These are phyloP conservation scores for Fraxinus baroniana DNA, from an alignment of 305 asterid genomes.

Conservation along the genomic window DNA sequence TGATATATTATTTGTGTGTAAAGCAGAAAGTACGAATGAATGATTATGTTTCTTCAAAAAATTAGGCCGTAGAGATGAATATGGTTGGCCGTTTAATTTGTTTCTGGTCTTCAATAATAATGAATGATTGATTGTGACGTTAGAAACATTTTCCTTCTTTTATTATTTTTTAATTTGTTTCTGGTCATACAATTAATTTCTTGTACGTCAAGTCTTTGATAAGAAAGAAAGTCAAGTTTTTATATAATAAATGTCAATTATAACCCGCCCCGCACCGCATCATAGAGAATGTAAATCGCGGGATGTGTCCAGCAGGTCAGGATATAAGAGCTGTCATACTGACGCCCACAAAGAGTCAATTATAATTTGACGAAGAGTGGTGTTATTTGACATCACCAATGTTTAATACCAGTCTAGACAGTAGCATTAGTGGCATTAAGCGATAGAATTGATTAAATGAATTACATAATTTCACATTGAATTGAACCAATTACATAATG, in stretches of 20 bases:
- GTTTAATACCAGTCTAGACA: too few species aligned
- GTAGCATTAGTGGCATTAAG: too few species aligned
- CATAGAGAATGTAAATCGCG: too few species aligned
- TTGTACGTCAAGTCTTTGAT: background rate
- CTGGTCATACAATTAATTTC: background rate
- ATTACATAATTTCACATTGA: too few species aligned
- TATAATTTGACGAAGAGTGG: background rate
- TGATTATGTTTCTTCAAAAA: constrained; percentile 11
- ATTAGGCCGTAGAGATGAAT: constrained; percentile 7
- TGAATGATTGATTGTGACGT: background rate
- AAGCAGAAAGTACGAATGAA: constrained; percentile 7
- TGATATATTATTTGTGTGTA: background rate
- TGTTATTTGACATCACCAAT: too few species aligned
- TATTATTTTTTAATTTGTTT: background rate
- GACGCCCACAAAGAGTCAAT: too few species aligned
- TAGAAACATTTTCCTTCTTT: background rate
- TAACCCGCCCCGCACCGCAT: too few species aligned
- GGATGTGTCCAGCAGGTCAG: too few species aligned
- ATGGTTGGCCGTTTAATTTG: background rate
- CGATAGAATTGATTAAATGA: too few species aligned
- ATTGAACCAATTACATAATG: too few species aligned
- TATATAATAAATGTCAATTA: background rate
- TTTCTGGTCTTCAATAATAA: constrained; percentile 19
- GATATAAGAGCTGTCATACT: too few species aligned
- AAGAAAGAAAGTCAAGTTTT: background rate